These are phyloP conservation scores for Yamadazyma sp. DNA, from an alignment of 805 yeast species.

Conservation along the genomic window DNA sequence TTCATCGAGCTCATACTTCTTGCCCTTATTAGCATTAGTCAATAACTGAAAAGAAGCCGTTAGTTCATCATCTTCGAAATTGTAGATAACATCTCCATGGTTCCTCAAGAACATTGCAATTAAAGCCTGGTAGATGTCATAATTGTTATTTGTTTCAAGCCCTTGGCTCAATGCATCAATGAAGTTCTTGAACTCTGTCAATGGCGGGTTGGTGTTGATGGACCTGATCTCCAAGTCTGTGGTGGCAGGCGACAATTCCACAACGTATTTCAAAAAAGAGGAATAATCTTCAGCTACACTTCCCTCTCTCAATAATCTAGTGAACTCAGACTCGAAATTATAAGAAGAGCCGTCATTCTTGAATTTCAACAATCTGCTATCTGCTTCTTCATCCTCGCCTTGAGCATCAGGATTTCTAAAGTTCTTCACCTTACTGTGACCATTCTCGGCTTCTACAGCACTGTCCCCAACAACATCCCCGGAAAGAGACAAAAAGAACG, in stretches of 20 bases:
- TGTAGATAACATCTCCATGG: slow-evolving; percentile 77
- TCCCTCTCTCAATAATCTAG: slow-evolving; percentile 60
- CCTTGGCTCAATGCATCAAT: slow-evolving; percentile 68
- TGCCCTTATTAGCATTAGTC: slow-evolving; percentile 41
- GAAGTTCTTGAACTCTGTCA: slow-evolving; percentile 62
- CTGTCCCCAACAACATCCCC: slow-evolving; percentile 73
- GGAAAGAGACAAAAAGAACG: slow-evolving; percentile 72
- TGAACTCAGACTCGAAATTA: slow-evolving; percentile 73
- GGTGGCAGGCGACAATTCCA: slow-evolving; percentile 67
- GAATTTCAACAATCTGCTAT: slow-evolving; percentile 34
- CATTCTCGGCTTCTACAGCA: slow-evolving; percentile 50
- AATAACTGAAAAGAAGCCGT: slow-evolving; percentile 49
- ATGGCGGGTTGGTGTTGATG: slow-evolving; percentile 63
- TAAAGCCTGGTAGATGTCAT: slow-evolving; percentile 81
- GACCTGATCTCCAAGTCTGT: slow-evolving; percentile 88
- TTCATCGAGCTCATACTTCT: slow-evolving; percentile 56
- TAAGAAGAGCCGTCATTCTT: slow-evolving; percentile 30
- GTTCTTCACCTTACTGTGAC: slow-evolving; percentile 15
- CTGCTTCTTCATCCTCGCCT: slow-evolving; percentile 19
- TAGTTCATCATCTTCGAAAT: slow-evolving; percentile 37
- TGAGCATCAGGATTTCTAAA: slow-evolving; percentile 15
- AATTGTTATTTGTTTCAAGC: slow-evolving; percentile 53
- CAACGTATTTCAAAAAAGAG: slow-evolving; percentile 54
- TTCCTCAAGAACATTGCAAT: slow-evolving; percentile 68
- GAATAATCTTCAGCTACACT: slow-evolving; percentile 38